phyloP scores from a whole-genome alignment of 1,284 basidiomycete genomes.

The Pascua sp. region DNA sequence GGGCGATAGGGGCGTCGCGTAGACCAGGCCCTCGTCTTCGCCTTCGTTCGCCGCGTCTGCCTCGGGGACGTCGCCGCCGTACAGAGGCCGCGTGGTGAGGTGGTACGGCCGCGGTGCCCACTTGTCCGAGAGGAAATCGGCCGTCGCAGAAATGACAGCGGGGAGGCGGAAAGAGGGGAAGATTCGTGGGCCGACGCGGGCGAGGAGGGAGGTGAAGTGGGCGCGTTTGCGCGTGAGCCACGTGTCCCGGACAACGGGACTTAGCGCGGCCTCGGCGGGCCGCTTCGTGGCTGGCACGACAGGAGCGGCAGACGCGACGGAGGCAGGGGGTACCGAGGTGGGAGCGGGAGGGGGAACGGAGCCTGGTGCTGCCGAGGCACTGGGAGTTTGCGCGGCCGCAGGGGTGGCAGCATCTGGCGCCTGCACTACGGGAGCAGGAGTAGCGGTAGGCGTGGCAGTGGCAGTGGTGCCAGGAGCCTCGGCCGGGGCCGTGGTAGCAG shows the following conservation, averaged over 20 bases:
- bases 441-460: not conserved
- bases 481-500: not conserved
- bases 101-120: conserved; percentile 39
- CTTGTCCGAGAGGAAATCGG: conserved; percentile 34
- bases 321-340: not conserved
- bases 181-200: conserved; percentile 21
- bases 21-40: conserved; percentile 1
- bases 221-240: conserved; percentile 23
- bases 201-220: conserved; percentile 25
- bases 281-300: not conserved
- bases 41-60: conserved; percentile 21
- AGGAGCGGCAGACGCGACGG: not conserved
- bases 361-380: not conserved
- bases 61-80: conserved; percentile 17
- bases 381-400: not conserved
- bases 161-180: conserved; percentile 29
- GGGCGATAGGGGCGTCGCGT: conserved; percentile 2
- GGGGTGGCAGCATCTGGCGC: not conserved
- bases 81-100: conserved; percentile 38
- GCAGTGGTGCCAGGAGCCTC: not conserved
- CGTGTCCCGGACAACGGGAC: conserved; percentile 14
- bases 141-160: conserved; percentile 18
- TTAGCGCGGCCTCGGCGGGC: not conserved
- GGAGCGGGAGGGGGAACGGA: not conserved
- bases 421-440: not conserved